These are phyloP conservation scores for Exophiala viscosa DNA, from an alignment of 2,329 filamentous ascomycete species.

Conservation along the genomic window DNA sequence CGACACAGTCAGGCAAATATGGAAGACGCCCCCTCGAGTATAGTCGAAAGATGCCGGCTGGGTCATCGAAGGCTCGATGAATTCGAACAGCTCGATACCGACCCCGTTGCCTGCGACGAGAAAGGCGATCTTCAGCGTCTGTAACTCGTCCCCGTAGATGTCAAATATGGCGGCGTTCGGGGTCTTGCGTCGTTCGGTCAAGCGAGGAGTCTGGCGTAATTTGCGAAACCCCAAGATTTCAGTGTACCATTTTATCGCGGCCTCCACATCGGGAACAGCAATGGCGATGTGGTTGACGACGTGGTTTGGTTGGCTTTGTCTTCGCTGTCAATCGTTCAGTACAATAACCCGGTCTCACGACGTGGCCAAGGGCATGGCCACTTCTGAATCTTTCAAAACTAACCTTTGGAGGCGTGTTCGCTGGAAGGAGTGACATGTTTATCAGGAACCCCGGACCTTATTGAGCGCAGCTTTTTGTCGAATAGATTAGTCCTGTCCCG, in stretches of 20 bases:
- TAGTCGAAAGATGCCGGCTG: neutral
- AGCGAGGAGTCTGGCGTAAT: slow-evolving; percentile 32
- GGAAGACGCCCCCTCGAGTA: slow-evolving; percentile 2
- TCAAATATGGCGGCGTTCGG: slow-evolving; percentile 42
- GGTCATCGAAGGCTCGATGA: slow-evolving; percentile 28
- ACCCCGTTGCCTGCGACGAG: slow-evolving; percentile 33
- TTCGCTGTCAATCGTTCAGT: too few species aligned
- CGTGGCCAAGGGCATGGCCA: too few species aligned
- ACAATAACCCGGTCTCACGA: too few species aligned
- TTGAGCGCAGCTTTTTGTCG: too few species aligned
- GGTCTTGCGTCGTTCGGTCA: slow-evolving; percentile 32
- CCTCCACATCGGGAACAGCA: slow-evolving; percentile 7
- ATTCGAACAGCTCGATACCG: slow-evolving; percentile 37
- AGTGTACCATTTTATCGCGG: slow-evolving; percentile 7
- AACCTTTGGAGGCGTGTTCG: too few species aligned
- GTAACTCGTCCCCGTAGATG: slow-evolving; percentile 31
- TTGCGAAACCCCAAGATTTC: slow-evolving; percentile 14
- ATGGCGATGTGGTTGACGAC: slow-evolving; percentile 8
- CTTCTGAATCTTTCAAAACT: too few species aligned
- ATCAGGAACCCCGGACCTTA: too few species aligned
- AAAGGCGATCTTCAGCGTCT: slow-evolving; percentile 32
- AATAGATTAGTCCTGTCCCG: too few species aligned
- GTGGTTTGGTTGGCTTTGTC: neutral
- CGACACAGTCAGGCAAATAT: neutral
- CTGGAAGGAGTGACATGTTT: too few species aligned